Conservation (phyloP, 2,329 filamentous ascomycete genomes). For the Epicoccum nigrum region DNA sequence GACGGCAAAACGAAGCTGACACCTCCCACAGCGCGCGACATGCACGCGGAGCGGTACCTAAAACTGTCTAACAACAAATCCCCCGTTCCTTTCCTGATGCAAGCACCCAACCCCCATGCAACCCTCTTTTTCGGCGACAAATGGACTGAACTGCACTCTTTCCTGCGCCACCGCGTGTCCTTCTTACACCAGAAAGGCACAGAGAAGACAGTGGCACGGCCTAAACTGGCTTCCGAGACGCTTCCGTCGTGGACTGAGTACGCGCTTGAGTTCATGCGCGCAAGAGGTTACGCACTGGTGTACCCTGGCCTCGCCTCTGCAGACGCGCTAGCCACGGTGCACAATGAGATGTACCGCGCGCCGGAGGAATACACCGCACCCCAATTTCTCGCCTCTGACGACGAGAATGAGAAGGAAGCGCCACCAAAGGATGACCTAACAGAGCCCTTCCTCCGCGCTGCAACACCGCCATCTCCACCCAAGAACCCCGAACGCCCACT, state of each 20-base stretch:
- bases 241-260: constrained; percentile 82
- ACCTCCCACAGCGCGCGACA: constrained; percentile 50
- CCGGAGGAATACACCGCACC: constrained; percentile 68
- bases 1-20: constrained; percentile 65
- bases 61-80: constrained; percentile 36
- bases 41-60: constrained; percentile 46
- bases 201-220: constrained; percentile 28
- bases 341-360: constrained; percentile 73
- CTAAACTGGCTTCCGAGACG: constrained; percentile 63
- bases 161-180: constrained; percentile 69
- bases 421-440: constrained; percentile 3
- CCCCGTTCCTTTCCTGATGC: constrained; percentile 75
- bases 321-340: constrained; percentile 70
- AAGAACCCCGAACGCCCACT: constrained; percentile 51
- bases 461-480: constrained; percentile 35
- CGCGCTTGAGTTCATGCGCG: constrained; percentile 74
- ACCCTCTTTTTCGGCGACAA: constrained; percentile 82
- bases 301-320: constrained; percentile 69
- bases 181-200: constrained; percentile 32
- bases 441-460: constrained; percentile 50
- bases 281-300: constrained; percentile 77
- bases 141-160: constrained; percentile 85
- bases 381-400: not conserved
- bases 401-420: not conserved
- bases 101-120: constrained; percentile 82